Evolutionary conservation across 2,329 filamentous ascomycete genomes (phyloP), one percentile per base, ranked within the genome.

Genomic region (Microdochium trichocladiopsis): DNA sequence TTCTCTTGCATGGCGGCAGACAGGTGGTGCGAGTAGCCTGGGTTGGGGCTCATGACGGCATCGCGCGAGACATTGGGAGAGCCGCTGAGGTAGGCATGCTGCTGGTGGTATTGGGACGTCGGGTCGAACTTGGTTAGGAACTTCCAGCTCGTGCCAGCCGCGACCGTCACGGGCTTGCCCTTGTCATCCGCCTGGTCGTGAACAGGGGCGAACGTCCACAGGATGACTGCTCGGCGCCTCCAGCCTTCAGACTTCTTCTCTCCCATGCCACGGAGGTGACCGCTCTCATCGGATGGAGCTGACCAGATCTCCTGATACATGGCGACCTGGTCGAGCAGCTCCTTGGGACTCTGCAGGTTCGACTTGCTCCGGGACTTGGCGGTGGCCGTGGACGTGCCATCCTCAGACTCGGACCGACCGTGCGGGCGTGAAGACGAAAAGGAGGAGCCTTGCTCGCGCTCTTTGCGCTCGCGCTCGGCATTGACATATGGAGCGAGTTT

Each of bases 231-330:
- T 49, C 82, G 78, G n/a, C 80, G 76, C 10, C 71, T 75, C 78
- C 80, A 85, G 4, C 59, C 51, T 6, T 58, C 70, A 65, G 50
- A 59, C 55, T 57, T 57, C 45, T 53, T 51, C 52, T 45, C 31
- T 53, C 52, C 51, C 49, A 47, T 50, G 43, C 57, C 52, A 23
- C 50, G 55, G 25, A 14, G 53, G 41, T 18, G 37, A 16, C 25
- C 50, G 48, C 36, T 59, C n/a, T 60, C 69, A 53, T 73, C 72
- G 5, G 75, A 75, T 3, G 78, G 66, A 12, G 72, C 68, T 3
- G 80, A 84, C 75, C 78, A 84, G 33, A 86, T 73, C 69, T 86
- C 83, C 63, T 86, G 83, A 63, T 83, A 82, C 82, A 86, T 86
- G 63, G 80, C 80, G 47, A 85, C 80, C 63, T 78, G 77, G 57